Evolutionary conservation across 805 yeast species (phyloP).

Genomic region (Candida golubevii): DNA sequence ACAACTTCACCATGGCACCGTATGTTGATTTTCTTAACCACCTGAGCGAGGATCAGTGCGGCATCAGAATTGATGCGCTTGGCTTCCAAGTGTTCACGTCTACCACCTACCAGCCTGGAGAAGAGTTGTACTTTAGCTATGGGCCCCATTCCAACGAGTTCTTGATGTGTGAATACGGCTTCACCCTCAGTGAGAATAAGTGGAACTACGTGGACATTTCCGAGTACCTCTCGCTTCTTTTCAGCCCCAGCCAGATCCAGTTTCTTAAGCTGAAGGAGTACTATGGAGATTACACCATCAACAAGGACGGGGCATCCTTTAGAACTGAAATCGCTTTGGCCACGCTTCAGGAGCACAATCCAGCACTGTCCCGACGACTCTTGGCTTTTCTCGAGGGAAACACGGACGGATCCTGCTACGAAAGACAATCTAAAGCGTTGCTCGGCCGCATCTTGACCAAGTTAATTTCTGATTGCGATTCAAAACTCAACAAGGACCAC

Average conservation of each 20-base stretch:
- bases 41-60: constrained; percentile 48
- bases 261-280: constrained; percentile 54
- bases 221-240: constrained; percentile 33
- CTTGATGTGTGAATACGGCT: constrained; percentile 83
- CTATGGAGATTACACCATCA: constrained; percentile 70
- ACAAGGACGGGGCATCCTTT: constrained; percentile 51
- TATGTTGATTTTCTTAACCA: constrained; percentile 87
- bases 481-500: constrained; percentile 15
- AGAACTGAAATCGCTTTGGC: constrained; percentile 76
- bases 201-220: constrained; percentile 74
- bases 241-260: constrained; percentile 32
- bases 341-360: constrained; percentile 37
- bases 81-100: constrained; percentile 51
- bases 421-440: constrained; percentile 25
- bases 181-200: constrained; percentile 50
- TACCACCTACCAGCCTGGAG: constrained; percentile 28
- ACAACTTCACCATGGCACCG: constrained; percentile 88
- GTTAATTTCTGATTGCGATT: constrained; percentile 21
- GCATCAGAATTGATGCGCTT: constrained; percentile 38
- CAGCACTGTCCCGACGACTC: constrained; percentile 29
- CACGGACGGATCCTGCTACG: constrained; percentile 43
- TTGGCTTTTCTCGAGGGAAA: constrained; percentile 43
- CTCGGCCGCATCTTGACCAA: constrained; percentile 31
- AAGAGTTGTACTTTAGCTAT: constrained; percentile 70
- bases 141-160: constrained; percentile 89